Base-by-base conservation (phyloP, 345 rosid genomes). In the Turritis glabra region DNA sequence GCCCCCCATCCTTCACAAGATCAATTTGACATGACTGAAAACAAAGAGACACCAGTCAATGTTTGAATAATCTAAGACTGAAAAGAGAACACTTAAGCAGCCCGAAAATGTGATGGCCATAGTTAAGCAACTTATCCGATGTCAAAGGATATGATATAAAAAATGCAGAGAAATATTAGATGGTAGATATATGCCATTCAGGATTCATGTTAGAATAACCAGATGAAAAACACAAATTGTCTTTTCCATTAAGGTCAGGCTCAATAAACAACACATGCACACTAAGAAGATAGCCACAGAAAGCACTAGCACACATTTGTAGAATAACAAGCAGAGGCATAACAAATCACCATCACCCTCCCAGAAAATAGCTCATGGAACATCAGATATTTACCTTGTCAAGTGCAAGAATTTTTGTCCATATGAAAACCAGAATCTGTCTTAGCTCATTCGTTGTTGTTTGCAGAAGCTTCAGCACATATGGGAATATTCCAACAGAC, bases 401-500 rank as follows among this genome's bases (percentile, higher is more conserved):
- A 77, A 92, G 96, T 19, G 99, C 98, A 63, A 96, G 90, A 81
- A 96, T 90, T 84, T 96, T 96, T 63, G 99, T 92, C 99, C 99
- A 96, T 77, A 96, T 92, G 77, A 96, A 96, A 67, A 92, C 97
- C 79, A 96, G 98, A 79, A 96, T 96, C 72, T 96, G 99, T 65
- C 93, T 88, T 50, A 96, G 91, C 78, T 96, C 98, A 11, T 89
- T 94, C 26, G 96, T 92, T 48, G 93, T 88, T 72, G 99, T 90
- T 82, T 85, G 97, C 83, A 96, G 82, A 75, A 96, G 88, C 95
- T 92, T 92, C 80, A 96, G 73, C 73, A 96, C 98, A 73, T 89
- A 92, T n/a, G 99, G 99, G 82, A 92, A 96, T 84, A 96, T 96
- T 68, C 99, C 99, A 72, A 96, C 98, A 35, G 98, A 96, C 82